phyloP scores from a whole-genome alignment of 2,329 filamentous ascomycete species.

The Ophiocordyceps camponoti-leonardi region DNA sequence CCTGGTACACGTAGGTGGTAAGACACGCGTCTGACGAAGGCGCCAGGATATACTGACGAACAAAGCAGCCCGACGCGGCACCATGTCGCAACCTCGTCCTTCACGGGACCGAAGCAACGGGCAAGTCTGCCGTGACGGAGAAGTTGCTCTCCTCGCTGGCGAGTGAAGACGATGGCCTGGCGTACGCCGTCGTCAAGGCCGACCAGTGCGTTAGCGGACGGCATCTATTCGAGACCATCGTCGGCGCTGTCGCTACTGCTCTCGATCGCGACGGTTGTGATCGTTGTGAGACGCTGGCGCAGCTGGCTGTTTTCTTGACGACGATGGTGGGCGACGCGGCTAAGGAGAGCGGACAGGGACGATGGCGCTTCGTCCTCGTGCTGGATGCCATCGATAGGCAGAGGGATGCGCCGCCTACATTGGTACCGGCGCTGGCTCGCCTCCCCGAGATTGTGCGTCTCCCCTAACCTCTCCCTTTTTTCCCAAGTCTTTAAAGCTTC shows the following conservation, averaged over 20 bases:
- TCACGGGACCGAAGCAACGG: constrained; percentile 74
- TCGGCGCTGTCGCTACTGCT: constrained; percentile 39
- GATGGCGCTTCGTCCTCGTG: constrained; percentile 58
- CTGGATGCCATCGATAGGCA: constrained; percentile 79
- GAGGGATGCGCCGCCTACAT: constrained; percentile 59
- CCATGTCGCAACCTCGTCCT: constrained; percentile 59
- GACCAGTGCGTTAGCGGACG: constrained; percentile 63
- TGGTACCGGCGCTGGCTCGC: constrained; percentile 66
- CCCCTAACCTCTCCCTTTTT: neutral
- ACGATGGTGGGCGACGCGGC: constrained; percentile 36
- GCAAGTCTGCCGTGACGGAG: constrained; percentile 58
- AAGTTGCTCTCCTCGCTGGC: constrained; percentile 19
- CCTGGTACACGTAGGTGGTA: constrained; percentile 29
- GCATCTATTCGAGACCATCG: constrained; percentile 58
- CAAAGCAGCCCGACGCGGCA: constrained; percentile 37
- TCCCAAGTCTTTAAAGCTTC: neutral
- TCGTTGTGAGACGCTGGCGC: constrained; percentile 66
- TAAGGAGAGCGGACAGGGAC: constrained; percentile 9
- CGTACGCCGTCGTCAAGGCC: constrained; percentile 47
- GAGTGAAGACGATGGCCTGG: constrained; percentile 18
- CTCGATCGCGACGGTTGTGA: constrained; percentile 22
- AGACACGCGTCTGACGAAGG: neutral
- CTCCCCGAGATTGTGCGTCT: constrained; percentile 60
- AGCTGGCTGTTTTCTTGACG: constrained; percentile 55
- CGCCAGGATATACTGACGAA: neutral